Percentiles rank a stretch among this genome's conserved stretches.
Conservation (phyloP, 768 basidiomycete species). For the Boletellus sp. region DNA sequence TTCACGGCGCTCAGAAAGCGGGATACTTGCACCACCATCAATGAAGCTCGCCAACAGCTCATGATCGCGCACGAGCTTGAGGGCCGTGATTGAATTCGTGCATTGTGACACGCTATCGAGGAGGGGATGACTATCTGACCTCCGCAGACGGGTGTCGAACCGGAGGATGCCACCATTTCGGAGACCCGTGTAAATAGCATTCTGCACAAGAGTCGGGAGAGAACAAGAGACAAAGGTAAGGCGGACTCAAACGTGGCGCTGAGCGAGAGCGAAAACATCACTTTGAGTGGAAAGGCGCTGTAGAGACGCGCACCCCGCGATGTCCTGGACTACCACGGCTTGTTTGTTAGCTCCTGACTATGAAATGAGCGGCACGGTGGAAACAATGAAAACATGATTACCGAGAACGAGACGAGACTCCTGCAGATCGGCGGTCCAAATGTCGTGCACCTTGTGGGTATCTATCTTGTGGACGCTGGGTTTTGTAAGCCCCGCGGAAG, state of each 20-base stretch:
- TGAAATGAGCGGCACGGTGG: background rate
- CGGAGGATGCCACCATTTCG: conserved; percentile 57
- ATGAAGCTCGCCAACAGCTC: conserved; percentile 57
- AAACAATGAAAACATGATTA: conserved; percentile 17
- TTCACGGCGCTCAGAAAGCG: background rate
- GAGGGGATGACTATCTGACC: conserved; percentile 36
- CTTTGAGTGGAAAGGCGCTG: conserved; percentile 50
- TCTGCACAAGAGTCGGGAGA: conserved; percentile 29
- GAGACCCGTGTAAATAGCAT: conserved; percentile 50
- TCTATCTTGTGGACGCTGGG: conserved; percentile 29
- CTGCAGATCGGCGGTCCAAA: conserved; percentile 53
- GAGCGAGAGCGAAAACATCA: conserved; percentile 61
- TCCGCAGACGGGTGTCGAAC: conserved; percentile 53
- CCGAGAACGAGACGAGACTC: conserved; percentile 52
- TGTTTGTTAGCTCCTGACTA: conserved; percentile 50
- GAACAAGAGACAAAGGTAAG: background rate
- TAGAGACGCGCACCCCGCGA: conserved; percentile 37
- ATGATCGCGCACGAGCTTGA: conserved; percentile 47
- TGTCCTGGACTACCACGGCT: conserved; percentile 50
- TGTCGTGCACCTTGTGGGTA: conserved; percentile 45
- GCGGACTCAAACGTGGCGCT: conserved; percentile 40
- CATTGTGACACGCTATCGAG: conserved; percentile 34
- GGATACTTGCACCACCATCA: conserved; percentile 51
- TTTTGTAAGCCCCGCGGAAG: background rate
- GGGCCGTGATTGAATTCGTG: conserved; percentile 50